These are phyloP conservation scores for Luvunga scandens DNA, from an alignment of 345 rosid species.

Conservation along the genomic window DNA sequence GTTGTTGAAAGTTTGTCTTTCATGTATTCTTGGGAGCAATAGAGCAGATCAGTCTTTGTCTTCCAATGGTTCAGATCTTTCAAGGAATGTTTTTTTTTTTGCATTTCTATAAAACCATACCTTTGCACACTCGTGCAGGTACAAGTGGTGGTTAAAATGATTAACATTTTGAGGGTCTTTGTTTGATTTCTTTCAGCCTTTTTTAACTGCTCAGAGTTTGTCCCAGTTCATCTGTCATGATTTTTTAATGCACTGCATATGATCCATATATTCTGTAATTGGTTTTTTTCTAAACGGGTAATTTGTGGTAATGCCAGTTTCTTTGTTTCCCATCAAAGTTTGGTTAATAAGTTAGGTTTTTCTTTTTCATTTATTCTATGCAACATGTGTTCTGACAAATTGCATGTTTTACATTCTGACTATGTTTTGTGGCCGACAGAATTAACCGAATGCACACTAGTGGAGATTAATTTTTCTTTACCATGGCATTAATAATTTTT, in stretches of 20 bases:
- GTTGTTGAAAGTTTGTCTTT: background rate
- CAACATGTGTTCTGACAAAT: background rate
- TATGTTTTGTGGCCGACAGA: background rate
- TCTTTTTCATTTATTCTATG: background rate
- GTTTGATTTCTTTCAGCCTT: background rate
- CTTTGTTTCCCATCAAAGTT: no score
- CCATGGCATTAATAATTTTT: background rate
- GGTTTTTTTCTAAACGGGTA: background rate
- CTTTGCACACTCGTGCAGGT: background rate
- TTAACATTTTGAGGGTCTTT: background rate
- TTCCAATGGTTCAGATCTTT: background rate
- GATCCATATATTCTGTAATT: background rate
- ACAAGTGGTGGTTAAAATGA: background rate
- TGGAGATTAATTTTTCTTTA: background rate
- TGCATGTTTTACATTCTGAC: background rate
- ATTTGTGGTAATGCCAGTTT: no score
- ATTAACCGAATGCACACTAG: background rate
- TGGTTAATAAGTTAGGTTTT: no score
- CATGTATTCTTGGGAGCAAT: constrained; percentile 5
- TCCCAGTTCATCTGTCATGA: background rate
- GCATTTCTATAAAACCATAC: background rate
- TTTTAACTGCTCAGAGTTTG: background rate
- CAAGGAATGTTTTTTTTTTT: background rate
- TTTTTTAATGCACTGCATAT: background rate
- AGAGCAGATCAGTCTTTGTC: background rate